Evolutionary conservation across 2,329 filamentous ascomycete genomes (phyloP).

Genomic region (Penicillium sp.): DNA sequence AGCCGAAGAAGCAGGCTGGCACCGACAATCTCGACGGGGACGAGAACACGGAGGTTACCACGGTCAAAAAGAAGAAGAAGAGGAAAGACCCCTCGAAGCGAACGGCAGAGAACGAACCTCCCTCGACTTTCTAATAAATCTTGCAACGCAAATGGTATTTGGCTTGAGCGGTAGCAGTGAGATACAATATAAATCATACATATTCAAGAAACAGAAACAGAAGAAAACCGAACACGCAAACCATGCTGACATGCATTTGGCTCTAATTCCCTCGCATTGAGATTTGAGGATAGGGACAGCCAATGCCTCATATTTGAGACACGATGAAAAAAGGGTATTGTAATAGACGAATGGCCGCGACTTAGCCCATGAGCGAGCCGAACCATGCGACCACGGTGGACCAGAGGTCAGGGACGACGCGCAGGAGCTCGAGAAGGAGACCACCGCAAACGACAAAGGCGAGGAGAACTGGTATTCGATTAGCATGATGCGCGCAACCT

Average conservation of each 20-base stretch:
- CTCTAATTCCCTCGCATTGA: background rate
- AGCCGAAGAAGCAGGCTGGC: conserved; percentile 19
- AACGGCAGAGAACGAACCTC: background rate
- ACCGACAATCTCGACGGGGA: background rate
- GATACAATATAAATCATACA: conserved; percentile 7
- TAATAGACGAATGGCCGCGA: background rate
- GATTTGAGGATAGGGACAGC: background rate
- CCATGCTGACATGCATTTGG: background rate
- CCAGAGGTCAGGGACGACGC: conserved; percentile 47
- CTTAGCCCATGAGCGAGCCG: conserved; percentile 24
- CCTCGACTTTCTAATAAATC: background rate
- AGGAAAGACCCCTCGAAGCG: background rate
- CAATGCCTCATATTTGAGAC: background rate
- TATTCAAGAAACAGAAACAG: background rate
- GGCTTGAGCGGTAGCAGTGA: conserved; percentile 1
- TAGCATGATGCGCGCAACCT: conserved; percentile 7
- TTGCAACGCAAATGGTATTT: conserved; percentile 3
- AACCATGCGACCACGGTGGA: conserved; percentile 33
- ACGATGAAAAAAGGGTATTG: conserved; percentile 16
- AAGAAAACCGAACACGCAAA: background rate
- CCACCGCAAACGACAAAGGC: conserved; percentile 66
- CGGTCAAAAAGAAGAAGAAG: conserved; percentile 4
- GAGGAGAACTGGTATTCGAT: conserved; percentile 53
- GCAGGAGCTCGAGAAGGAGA: conserved; percentile 59
- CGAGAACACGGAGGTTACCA: background rate